Base-by-base conservation (phyloP, 2,329 filamentous ascomycete species). In the Hypoxylon sp. region DNA sequence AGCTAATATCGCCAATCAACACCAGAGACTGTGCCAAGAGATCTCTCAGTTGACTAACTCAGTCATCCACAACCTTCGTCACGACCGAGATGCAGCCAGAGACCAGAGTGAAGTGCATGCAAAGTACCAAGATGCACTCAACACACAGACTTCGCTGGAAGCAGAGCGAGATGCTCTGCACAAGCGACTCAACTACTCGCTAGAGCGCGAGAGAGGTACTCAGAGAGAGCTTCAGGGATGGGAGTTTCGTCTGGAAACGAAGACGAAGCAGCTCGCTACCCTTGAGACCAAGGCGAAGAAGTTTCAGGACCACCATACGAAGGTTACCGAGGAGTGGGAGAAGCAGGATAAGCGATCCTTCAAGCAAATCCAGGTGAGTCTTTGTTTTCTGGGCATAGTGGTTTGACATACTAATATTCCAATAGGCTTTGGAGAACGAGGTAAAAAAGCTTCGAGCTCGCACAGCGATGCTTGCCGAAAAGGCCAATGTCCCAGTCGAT, bases 281-380 rank as follows among this genome's bases (percentile, higher is more conserved):
- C 54, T 66, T 11, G 55, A 68, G 8, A 8, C 54, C 4, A 59
- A 70, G 1, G 51, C 65, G 0, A 34, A 57, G 26, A 44, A 52
- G 2, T 69, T 75, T 43, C 59, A 68, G n/a, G 54, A 65, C 3
- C 65, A 73, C 15, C 70, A 73, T 22, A 32, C 55, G 7, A 65
- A 65, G 39, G 43, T 68, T 2, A 51, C 61, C 2, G 41, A 62
- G 8, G 50, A 69, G 17, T 70, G 65, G 58, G 62, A 68, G 30
- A 32, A 54, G 5, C 67, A 69, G 39, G 73, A 75, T 44, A 65
- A 70, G 34, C 59, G 64, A 13, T 67, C 72, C 8, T 62, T 49
- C 34, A 50, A 65, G n/a, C 56, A 67, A 10, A 61, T 74, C 22
- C 61, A 68, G 32, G 74, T 75, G 70, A 65, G 72, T 64, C 6